Evolutionary conservation across 2,329 filamentous ascomycete genomes (phyloP).

Genomic region (Erysiphe neolycopersici): DNA sequence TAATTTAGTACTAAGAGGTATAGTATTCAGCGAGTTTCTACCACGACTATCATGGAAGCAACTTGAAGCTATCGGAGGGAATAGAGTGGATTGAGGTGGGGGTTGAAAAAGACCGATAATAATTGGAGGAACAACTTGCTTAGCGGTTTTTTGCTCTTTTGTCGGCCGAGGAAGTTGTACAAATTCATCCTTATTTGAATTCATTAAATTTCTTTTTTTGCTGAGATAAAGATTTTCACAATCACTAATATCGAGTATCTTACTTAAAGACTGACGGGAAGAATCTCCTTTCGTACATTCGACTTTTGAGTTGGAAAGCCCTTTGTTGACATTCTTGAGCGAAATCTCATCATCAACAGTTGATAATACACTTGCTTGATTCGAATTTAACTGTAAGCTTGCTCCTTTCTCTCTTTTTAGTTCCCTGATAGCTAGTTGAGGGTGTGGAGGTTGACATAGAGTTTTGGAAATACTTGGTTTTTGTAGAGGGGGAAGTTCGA

Average conservation of each 20-base stretch:
- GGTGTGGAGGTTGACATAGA: no score
- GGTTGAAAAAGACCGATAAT: constrained; percentile 37
- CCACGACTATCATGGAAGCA: constrained; percentile 25
- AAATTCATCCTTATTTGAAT: constrained; percentile 30
- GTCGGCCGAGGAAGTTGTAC: constrained; percentile 35
- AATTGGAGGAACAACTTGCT: constrained; percentile 32
- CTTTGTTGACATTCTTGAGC: no score
- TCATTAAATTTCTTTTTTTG: constrained; percentile 26
- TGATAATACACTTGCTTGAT: no score
- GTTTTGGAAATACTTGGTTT: no score
- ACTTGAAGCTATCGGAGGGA: constrained; percentile 32
- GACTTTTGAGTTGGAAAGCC: no score
- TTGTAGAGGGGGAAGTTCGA: no score
- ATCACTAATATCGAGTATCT: constrained; percentile 12
- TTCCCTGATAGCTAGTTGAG: no score
- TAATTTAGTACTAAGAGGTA: constrained; percentile 5
- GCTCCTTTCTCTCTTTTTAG: no score
- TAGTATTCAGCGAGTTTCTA: constrained; percentile 13
- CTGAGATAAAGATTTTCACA: constrained; percentile 10
- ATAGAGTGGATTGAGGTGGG: constrained; percentile 28
- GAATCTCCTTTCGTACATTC: no score
- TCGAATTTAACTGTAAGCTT: no score
- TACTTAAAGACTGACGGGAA: constrained; percentile 12
- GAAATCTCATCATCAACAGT: no score
- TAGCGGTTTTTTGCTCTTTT: constrained; percentile 32